phyloP scores from a whole-genome alignment of 768 basidiomycete species.

The Harrya chromipes region DNA sequence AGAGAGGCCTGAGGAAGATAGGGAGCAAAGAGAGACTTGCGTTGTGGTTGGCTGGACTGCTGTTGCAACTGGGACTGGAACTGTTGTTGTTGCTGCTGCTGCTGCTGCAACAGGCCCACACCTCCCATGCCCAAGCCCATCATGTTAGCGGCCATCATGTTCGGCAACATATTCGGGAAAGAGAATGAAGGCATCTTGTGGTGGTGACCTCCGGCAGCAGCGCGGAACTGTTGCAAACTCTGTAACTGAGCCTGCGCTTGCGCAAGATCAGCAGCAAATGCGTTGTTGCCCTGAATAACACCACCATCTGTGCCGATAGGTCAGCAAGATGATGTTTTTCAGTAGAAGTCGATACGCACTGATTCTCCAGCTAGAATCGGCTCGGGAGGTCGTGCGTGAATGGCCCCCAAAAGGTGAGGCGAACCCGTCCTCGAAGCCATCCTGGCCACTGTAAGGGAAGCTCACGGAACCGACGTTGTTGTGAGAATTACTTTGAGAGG shows the following conservation, averaged over 20 bases:
- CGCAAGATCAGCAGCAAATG: constrained; percentile 80
- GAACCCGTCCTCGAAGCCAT: constrained; percentile 81
- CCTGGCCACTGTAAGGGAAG: constrained; percentile 51
- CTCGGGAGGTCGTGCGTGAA: constrained; percentile 71
- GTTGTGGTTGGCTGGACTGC: constrained; percentile 86
- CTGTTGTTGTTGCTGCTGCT: constrained; percentile 67
- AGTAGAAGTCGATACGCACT: constrained; percentile 48
- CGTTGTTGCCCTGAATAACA: constrained; percentile 60
- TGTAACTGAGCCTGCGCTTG: constrained; percentile 96
- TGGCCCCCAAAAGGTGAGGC: constrained; percentile 62
- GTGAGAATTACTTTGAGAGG: constrained; percentile 38
- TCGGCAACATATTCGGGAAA: constrained; percentile 97
- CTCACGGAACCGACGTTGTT: constrained; percentile 45
- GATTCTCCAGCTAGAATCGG: constrained; percentile 85
- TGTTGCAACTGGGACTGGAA: constrained; percentile 96
- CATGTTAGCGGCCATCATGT: constrained; percentile 96
- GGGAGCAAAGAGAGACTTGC: constrained; percentile 97
- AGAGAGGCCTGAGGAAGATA: constrained; percentile 98
- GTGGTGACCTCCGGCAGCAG: constrained; percentile 90
- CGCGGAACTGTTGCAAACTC: constrained; percentile 95
- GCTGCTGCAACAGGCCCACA: constrained; percentile 85
- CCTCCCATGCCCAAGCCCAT: constrained; percentile 85
- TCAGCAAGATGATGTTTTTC: constrained; percentile 3
- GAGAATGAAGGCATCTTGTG: constrained; percentile 97
- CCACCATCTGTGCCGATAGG: constrained; percentile 56